Conservation (phyloP, 2,329 filamentous ascomycete genomes). For the Cyphellophora europaea region DNA sequence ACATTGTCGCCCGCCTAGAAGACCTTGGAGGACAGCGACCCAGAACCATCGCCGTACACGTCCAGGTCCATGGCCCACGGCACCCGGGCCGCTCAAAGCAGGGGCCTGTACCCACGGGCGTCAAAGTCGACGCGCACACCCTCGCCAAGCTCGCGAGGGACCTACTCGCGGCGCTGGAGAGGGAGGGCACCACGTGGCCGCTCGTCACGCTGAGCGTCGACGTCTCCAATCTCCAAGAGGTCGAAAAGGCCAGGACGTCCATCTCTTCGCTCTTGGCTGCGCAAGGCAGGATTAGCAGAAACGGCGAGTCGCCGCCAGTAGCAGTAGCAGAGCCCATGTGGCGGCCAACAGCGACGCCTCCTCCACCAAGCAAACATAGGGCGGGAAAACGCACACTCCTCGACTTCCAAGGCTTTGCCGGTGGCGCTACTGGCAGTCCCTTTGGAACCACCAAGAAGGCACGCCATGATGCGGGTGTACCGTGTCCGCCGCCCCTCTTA, state of each 20-base stretch:
- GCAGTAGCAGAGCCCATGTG: no score
- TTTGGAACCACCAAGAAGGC: no score
- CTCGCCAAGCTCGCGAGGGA: constrained; percentile 68
- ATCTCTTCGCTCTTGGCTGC: constrained; percentile 50
- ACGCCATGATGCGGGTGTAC: no score
- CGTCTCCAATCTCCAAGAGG: constrained; percentile 86
- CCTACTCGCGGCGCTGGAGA: constrained; percentile 66
- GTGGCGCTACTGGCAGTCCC: no score
- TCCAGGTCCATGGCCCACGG: constrained; percentile 48
- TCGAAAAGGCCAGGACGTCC: constrained; percentile 59
- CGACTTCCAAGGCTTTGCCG: no score
- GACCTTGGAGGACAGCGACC: constrained; percentile 81
- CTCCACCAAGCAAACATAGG: no score
- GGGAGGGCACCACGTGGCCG: constrained; percentile 73
- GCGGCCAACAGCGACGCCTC: no score
- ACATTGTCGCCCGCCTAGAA: constrained; percentile 78
- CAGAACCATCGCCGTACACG: constrained; percentile 73
- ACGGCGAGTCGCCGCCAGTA: no score
- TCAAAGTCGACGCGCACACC: constrained; percentile 57
- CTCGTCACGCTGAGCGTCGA: constrained; percentile 77
- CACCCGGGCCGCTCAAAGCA: constrained; percentile 65
- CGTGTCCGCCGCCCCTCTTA: no score
- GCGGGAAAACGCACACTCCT: no score
- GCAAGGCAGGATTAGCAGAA: constrained; percentile 17
- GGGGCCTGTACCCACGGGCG: constrained; percentile 65